These are phyloP conservation scores for Mortierella sp. DNA, from an alignment of 371 early-diverging fungal genomes.

Conservation along the genomic window DNA sequence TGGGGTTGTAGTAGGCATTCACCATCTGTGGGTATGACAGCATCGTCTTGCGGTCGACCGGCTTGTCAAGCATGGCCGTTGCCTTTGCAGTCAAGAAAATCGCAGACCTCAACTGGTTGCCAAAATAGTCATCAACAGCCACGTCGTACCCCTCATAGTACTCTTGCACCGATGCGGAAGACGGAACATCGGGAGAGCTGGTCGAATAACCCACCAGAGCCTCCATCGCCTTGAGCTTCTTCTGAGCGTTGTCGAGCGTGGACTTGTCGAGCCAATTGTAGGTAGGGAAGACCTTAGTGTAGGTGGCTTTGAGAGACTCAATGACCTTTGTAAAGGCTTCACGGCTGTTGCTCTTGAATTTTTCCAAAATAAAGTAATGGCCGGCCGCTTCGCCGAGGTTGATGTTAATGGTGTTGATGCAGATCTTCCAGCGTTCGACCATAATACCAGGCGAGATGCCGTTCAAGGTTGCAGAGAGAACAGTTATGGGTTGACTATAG, in stretches of 20 bases:
- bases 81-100: slow-evolving; percentile 32
- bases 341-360: slow-evolving; percentile 54
- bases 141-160: slow-evolving; percentile 61
- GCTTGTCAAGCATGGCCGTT: slow-evolving; percentile 22
- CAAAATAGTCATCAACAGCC: slow-evolving; percentile 52
- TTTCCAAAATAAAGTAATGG: slow-evolving; percentile 66
- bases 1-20: slow-evolving; percentile 70
- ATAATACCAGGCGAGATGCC: slow-evolving; percentile 52
- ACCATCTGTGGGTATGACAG: slow-evolving; percentile 67
- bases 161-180: slow-evolving; percentile 57
- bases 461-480: slow-evolving; percentile 39
- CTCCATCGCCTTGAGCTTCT: slow-evolving; percentile 59
- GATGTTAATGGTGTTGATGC: slow-evolving; percentile 55
- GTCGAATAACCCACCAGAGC: slow-evolving; percentile 67
- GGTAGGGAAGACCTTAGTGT: slow-evolving; percentile 56
- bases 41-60: slow-evolving; percentile 61
- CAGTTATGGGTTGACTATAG: slow-evolving; percentile 49
- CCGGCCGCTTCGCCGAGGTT: slow-evolving; percentile 64
- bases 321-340: slow-evolving; percentile 57
- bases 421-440: slow-evolving; percentile 59
- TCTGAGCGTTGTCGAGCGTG: slow-evolving; percentile 62
- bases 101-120: slow-evolving; percentile 52
- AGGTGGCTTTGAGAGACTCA: slow-evolving; percentile 54
- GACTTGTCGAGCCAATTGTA: slow-evolving; percentile 68
- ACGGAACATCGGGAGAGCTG: slow-evolving; percentile 60